Evolutionary conservation across 345 rosid species (phyloP), one percentile per base, ranked within the genome.

Genomic region (Euphorbia lathyris): DNA sequence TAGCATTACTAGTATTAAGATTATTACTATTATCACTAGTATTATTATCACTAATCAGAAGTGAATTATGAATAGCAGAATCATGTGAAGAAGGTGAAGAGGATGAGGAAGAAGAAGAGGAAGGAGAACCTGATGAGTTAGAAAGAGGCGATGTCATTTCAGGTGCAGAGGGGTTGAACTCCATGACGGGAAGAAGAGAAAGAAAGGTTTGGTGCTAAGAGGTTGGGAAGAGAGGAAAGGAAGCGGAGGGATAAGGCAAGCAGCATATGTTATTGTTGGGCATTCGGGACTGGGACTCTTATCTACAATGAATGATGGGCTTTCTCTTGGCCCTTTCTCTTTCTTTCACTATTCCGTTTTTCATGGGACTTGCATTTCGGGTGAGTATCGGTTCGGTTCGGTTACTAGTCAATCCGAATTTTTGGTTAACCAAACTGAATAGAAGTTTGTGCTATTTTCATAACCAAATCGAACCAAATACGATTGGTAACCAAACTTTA

Each of bases 61-160:
- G 65, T 11, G 78, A 76, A 77, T 43, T 63, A 65, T 78, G 70
- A 76, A 72, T 65, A 63, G 20, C 43, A 22, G 70, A 50, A 57
- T 29, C 9, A 22, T 42, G 27, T 67, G 63, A 38, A 56, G 38
- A 56, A 40, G 74, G 69, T 42, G 69, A 71, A 36, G 73, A 50
- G 72, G 30, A 42, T 12, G 75, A 62, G 29, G 68, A 72, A 30
- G 72, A 48, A 76, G 32, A 45, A 23, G 65, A 53, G 56, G 71
- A 59, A 38, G 65, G 75, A 48, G 80, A 82, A 86, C 95, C 94
- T 86, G 93, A 70, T 20, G 77, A 75, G 43, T 58, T 69, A 4
- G 84, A 60, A 58, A 66, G 69, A 72, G 42, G 51, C 26, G 88
- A 69, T 63, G 75, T 52, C 51, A 76, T 51, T 51, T 66, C 83